Conservation (phyloP, 768 basidiomycete species). For the Paxillus involutus region DNA sequence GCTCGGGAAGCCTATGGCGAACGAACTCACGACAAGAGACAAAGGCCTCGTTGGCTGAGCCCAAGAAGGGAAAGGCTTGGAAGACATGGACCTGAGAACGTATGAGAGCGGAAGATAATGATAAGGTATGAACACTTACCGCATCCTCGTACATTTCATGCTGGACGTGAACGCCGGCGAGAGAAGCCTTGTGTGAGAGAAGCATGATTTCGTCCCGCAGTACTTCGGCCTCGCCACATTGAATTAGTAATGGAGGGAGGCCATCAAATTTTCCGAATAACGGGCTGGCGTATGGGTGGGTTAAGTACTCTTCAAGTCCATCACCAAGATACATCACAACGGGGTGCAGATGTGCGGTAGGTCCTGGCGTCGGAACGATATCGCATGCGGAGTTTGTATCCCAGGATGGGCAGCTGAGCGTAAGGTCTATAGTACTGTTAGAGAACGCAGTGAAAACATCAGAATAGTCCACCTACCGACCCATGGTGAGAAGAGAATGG, state of each 20-base stretch:
- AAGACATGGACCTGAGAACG: slow-evolving; percentile 79
- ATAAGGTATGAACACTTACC: slow-evolving; percentile 43
- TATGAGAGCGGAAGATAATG: not conserved
- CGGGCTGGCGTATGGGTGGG: slow-evolving; percentile 95
- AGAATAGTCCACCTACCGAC: slow-evolving; percentile 62
- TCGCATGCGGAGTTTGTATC: slow-evolving; percentile 89
- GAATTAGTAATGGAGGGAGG: slow-evolving; percentile 87
- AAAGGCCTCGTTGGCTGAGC: slow-evolving; percentile 64
- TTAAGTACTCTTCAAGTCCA: slow-evolving; percentile 75
- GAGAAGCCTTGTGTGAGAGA: slow-evolving; percentile 88
- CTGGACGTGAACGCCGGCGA: slow-evolving; percentile 81
- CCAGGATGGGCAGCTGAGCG: slow-evolving; percentile 99
- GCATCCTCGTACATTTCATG: slow-evolving; percentile 93
- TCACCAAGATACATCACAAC: slow-evolving; percentile 92
- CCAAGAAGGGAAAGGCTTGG: slow-evolving; percentile 82
- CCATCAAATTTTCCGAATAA: slow-evolving; percentile 88
- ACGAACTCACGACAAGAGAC: slow-evolving; percentile 71
- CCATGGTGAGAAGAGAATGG: slow-evolving; percentile 93
- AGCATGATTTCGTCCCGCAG: slow-evolving; percentile 92
- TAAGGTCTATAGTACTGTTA: slow-evolving; percentile 59
- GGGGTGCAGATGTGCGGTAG: slow-evolving; percentile 87
- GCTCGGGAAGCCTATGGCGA: slow-evolving; percentile 52
- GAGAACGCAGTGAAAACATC: slow-evolving; percentile 4
- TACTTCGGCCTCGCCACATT: slow-evolving; percentile 92
- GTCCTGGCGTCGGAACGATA: slow-evolving; percentile 70